Percentiles rank a stretch among this genome's conserved stretches.
These are phyloP conservation scores for Cytospora schulzeri DNA, from an alignment of 2,329 filamentous ascomycete species.

Conservation along the genomic window DNA sequence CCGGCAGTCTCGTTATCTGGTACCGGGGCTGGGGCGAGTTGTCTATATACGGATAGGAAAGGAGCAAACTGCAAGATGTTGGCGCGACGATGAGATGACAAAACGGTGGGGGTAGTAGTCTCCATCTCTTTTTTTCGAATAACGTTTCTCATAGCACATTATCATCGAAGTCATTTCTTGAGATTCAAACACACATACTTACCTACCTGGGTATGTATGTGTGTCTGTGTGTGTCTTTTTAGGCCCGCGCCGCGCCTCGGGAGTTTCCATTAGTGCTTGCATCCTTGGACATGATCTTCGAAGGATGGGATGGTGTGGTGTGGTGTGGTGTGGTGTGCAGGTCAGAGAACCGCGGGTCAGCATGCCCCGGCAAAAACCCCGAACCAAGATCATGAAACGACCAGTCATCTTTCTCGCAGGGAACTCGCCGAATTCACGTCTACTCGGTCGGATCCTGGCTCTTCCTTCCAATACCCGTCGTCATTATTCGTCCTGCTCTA, in stretches of 20 bases:
- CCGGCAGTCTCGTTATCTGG: slow-evolving; percentile 5
- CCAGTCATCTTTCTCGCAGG: slow-evolving; percentile 1
- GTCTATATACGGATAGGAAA: slow-evolving; percentile 4
- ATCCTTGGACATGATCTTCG: slow-evolving; percentile 4
- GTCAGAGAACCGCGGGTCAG: not conserved
- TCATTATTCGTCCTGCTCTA: too few relatives aligned
- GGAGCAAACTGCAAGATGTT: not conserved
- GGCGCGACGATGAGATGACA: not conserved
- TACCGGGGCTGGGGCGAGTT: not conserved
- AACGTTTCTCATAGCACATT: slow-evolving; percentile 22
- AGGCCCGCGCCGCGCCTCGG: not conserved
- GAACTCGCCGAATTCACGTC: not conserved
- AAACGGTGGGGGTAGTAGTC: slow-evolving; percentile 3
- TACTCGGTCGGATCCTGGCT: not conserved
- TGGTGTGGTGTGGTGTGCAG: too few relatives aligned
- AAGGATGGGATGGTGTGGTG: not conserved
- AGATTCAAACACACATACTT: not conserved
- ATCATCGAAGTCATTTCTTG: slow-evolving; percentile 18
- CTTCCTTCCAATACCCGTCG: too few relatives aligned
- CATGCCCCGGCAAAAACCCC: not conserved
- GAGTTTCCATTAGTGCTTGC: not conserved
- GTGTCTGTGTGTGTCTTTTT: not conserved
- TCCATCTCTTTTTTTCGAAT: slow-evolving; percentile 11
- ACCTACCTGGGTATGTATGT: not conserved
- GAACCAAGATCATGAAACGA: slow-evolving; percentile 17